These are phyloP conservation scores for Erodium chrysanthum DNA, from an alignment of 441 rosid genomes.

Conservation along the genomic window DNA sequence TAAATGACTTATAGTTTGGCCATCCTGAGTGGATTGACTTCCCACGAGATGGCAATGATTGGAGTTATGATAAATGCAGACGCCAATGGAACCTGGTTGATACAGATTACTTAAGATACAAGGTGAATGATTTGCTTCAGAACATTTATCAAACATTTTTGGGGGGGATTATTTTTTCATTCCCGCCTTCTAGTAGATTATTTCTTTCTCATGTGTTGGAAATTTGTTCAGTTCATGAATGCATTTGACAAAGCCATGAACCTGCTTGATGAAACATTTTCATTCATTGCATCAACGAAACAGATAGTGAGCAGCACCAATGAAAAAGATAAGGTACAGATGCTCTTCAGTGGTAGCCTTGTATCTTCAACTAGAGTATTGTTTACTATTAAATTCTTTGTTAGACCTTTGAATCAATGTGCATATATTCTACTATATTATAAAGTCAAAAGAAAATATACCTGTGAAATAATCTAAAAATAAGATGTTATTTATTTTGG, in stretches of 20 bases:
- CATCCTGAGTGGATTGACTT: conserved; percentile 91
- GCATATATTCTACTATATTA: not conserved
- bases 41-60: conserved; percentile 79
- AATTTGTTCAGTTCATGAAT: conserved; percentile 51
- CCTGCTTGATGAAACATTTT: conserved; percentile 53
- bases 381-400: not conserved
- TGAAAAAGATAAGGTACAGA: conserved; percentile 59
- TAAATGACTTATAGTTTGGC: conserved; percentile 50
- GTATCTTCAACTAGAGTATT: not conserved
- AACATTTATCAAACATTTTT: conserved; percentile 1
- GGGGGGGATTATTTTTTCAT: too few species aligned
- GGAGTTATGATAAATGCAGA: conserved; percentile 80
- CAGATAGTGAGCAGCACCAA: conserved; percentile 63
- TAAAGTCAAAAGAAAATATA: not conserved
- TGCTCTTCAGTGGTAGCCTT: not conserved
- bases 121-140: conserved; percentile 32
- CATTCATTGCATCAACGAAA: conserved; percentile 54
- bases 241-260: conserved; percentile 70
- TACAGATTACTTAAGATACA: conserved; percentile 56
- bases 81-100: conserved; percentile 66
- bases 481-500: not conserved
- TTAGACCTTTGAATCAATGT: not conserved
- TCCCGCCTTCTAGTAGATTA: not conserved
- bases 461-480: not conserved
- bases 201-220: conserved; percentile 17